These are phyloP conservation scores for Metschnikowia dekortorum DNA, from an alignment of 805 yeast genomes.

Conservation along the genomic window DNA sequence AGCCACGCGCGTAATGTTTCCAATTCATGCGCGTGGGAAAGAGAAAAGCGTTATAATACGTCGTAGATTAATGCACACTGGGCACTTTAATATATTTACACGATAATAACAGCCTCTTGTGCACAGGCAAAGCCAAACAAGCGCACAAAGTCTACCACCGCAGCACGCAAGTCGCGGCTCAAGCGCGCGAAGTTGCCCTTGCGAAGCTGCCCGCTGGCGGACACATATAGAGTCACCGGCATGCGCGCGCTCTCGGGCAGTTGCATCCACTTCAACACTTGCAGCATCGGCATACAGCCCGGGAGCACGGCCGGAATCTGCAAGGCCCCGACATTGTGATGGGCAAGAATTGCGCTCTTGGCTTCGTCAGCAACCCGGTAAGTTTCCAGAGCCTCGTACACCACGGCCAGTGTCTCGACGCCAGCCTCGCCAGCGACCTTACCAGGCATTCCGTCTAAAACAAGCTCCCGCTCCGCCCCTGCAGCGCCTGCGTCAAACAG, in stretches of 20 bases:
- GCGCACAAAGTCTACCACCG: slow-evolving; percentile 40
- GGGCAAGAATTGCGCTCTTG: slow-evolving; percentile 9
- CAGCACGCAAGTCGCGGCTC: slow-evolving; percentile 19
- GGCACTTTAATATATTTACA: background rate
- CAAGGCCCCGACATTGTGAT: slow-evolving; percentile 10
- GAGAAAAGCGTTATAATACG: background rate
- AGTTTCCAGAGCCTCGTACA: slow-evolving; percentile 1
- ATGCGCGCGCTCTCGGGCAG: background rate
- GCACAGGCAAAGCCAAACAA: slow-evolving; percentile 35
- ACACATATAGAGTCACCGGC: slow-evolving; percentile 10
- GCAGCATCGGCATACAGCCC: slow-evolving; percentile 47
- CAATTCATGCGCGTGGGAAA: background rate
- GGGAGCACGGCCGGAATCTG: slow-evolving; percentile 44
- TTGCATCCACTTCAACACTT: slow-evolving; percentile 32
- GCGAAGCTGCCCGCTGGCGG: slow-evolving; percentile 18
- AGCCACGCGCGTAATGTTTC: background rate
- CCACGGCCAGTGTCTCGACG: slow-evolving; percentile 2
- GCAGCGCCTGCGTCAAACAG: slow-evolving; percentile 2
- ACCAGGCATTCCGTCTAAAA: background rate
- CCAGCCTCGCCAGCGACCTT: background rate
- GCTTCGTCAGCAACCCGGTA: slow-evolving; percentile 19
- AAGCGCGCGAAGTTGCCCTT: slow-evolving; percentile 21
- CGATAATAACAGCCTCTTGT: slow-evolving; percentile 4
- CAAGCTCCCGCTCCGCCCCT: background rate
- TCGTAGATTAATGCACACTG: background rate